These are phyloP conservation scores for Leccinum arenicola DNA, from an alignment of 768 basidiomycete genomes.

Conservation along the genomic window DNA sequence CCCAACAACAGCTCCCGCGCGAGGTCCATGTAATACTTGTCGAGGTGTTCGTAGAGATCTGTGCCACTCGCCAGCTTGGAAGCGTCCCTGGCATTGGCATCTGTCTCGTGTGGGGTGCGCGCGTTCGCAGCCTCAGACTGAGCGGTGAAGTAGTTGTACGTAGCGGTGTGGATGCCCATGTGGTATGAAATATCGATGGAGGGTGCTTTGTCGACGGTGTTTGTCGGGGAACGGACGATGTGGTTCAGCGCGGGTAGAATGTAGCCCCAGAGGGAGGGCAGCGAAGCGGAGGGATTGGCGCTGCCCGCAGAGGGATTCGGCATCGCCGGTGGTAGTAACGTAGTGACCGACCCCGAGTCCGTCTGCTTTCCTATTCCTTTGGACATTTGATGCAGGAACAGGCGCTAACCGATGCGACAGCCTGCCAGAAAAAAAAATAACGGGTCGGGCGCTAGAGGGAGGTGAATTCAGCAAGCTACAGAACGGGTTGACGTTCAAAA, in stretches of 20 bases:
- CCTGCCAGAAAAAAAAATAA: not conserved
- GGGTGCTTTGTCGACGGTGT: constrained; percentile 59
- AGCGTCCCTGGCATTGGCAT: constrained; percentile 24
- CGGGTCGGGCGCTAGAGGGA: constrained; percentile 5
- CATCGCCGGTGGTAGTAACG: constrained; percentile 34
- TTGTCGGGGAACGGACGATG: constrained; percentile 68
- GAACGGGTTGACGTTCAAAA: not conserved
- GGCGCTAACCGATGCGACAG: not conserved
- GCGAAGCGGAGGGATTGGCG: constrained; percentile 70
- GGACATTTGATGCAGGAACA: constrained; percentile 22
- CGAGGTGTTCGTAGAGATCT: constrained; percentile 72
- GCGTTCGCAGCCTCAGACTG: constrained; percentile 47
- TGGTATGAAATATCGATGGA: constrained; percentile 70
- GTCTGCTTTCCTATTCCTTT: constrained; percentile 31
- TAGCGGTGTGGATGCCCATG: constrained; percentile 77
- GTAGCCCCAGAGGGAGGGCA: constrained; percentile 73
- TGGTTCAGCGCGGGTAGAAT: constrained; percentile 73
- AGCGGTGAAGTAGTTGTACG: constrained; percentile 76
- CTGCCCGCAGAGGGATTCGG: constrained; percentile 59
- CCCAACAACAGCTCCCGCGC: constrained; percentile 61
- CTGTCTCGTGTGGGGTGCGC: constrained; percentile 8
- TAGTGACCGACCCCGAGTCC: constrained; percentile 7
- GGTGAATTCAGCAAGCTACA: constrained; percentile 7
- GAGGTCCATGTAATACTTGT: constrained; percentile 64
- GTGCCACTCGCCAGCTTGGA: constrained; percentile 45